These are phyloP conservation scores for Lithohypha guttulata DNA, from an alignment of 2,329 filamentous ascomycete species.

Conservation along the genomic window DNA sequence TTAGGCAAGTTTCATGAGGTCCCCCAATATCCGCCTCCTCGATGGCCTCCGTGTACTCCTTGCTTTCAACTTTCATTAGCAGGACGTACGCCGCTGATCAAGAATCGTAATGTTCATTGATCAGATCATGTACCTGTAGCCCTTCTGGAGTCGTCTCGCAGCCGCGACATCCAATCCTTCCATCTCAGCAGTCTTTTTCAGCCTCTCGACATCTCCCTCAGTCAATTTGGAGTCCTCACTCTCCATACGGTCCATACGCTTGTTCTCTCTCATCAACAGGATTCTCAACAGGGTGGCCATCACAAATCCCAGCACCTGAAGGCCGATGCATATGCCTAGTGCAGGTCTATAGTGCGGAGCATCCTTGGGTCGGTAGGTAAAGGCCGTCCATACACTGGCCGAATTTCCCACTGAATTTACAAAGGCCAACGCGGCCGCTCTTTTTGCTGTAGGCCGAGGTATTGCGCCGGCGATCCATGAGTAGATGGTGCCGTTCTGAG, in stretches of 20 bases:
- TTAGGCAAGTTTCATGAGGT: no score
- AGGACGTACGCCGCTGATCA: not conserved
- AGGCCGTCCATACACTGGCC: slow-evolving; percentile 43
- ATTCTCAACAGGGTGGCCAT: slow-evolving; percentile 28
- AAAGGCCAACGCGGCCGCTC: slow-evolving; percentile 44
- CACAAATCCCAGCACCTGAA: slow-evolving; percentile 28
- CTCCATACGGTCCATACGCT: slow-evolving; percentile 39
- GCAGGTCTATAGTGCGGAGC: slow-evolving; percentile 32
- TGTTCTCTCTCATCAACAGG: slow-evolving; percentile 37
- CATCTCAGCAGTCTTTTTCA: slow-evolving; percentile 41
- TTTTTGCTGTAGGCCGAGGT: slow-evolving; percentile 44
- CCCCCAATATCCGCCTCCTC: no score
- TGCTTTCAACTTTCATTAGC: no score
- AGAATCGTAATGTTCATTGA: not conserved
- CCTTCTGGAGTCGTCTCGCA: slow-evolving; percentile 41
- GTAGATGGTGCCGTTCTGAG: slow-evolving; percentile 42
- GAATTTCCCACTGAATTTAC: slow-evolving; percentile 41
- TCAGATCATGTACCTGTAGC: slow-evolving; percentile 42
- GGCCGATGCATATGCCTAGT: slow-evolving; percentile 33
- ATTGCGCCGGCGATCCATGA: slow-evolving; percentile 43
- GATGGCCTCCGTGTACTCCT: no score
- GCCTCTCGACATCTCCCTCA: slow-evolving; percentile 34
- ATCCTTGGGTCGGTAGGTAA: slow-evolving; percentile 35
- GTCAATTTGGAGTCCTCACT: slow-evolving; percentile 35
- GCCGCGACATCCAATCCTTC: slow-evolving; percentile 40